These are phyloP conservation scores for Falciphora oryzae DNA, from an alignment of 2,329 filamentous ascomycete genomes.

Conservation along the genomic window DNA sequence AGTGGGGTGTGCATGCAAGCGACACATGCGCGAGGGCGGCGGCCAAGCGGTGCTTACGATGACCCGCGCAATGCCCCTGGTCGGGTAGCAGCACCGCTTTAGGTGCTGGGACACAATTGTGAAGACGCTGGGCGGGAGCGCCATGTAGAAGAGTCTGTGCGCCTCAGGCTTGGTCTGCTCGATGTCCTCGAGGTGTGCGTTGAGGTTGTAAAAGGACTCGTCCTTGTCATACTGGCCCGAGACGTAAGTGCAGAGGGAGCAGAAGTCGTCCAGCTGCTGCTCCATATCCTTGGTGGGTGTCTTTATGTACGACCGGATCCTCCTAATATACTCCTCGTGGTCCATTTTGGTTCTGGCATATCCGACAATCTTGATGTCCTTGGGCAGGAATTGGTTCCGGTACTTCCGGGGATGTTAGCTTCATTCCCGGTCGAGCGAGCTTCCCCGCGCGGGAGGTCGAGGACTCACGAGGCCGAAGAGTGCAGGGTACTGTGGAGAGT, in stretches of 20 bases:
- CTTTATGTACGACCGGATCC: conserved; percentile 98
- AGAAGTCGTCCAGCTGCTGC: conserved; percentile 89
- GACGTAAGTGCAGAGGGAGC: conserved; percentile 81
- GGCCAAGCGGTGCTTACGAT: conserved; percentile 58
- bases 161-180: conserved; percentile 78
- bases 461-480: conserved; percentile 89
- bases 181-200: conserved; percentile 77
- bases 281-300: conserved; percentile 96
- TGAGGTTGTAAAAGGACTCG: conserved; percentile 82
- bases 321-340: conserved; percentile 86
- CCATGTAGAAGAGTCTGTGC: conserved; percentile 98
- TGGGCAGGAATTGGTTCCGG: conserved; percentile 97
- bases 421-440: background rate
- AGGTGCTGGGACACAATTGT: conserved; percentile 95
- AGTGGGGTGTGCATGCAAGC: background rate
- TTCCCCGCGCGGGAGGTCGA: background rate
- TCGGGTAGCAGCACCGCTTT: conserved; percentile 95
- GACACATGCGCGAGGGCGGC: background rate
- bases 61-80: conserved; percentile 82
- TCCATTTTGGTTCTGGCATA: conserved; percentile 99
- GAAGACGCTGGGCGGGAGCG: conserved; percentile 94
- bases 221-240: conserved; percentile 98
- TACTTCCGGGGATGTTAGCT: conserved; percentile 49
- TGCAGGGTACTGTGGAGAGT: conserved; percentile 69
- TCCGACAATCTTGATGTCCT: conserved; percentile 93